phyloP scores from a whole-genome alignment of 78 protist species.

The Chrysochromulina tobinii region DNA sequence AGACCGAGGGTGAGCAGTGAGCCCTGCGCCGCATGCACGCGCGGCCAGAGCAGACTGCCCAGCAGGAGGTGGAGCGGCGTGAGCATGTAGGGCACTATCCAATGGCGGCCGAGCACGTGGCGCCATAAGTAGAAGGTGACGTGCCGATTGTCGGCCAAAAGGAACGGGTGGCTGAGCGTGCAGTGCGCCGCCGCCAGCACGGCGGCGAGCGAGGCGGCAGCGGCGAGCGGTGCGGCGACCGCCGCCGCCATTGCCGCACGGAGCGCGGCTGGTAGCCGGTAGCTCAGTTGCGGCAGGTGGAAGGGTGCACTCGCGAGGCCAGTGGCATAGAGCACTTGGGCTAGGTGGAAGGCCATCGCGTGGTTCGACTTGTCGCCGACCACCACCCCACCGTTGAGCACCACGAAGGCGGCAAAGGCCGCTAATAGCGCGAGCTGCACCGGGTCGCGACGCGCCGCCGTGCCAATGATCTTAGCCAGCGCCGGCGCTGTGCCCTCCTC shows the following conservation, averaged over 20 bases:
- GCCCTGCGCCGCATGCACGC: neutral
- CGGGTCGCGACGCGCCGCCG: neutral
- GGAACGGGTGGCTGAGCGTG: neutral
- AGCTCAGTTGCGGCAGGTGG: neutral
- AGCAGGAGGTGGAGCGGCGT: neutral
- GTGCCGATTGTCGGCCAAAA: slow-evolving; percentile 72
- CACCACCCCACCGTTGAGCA: slow-evolving; percentile 47
- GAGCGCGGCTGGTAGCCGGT: neutral
- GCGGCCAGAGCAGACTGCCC: neutral
- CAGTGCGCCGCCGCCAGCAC: neutral
- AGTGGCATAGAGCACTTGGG: slow-evolving; percentile 43
- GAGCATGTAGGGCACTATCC: neutral
- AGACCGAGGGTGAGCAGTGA: neutral
- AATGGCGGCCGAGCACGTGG: slow-evolving; percentile 7
- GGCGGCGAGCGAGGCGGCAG: too few species aligned
- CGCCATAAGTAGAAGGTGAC: slow-evolving; percentile 60
- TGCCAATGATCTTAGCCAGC: neutral
- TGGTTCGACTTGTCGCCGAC: slow-evolving; percentile 60
- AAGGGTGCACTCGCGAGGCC: neutral
- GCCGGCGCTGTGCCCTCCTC: neutral
- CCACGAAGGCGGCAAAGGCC: slow-evolving; percentile 1
- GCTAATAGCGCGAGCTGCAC: neutral
- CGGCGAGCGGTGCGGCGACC: too few species aligned
- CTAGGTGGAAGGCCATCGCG: neutral
- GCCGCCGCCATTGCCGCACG: too few species aligned